Conservation (phyloP, 202 grass and related monocot species). For the Dendrocalamus latiflorus region DNA sequence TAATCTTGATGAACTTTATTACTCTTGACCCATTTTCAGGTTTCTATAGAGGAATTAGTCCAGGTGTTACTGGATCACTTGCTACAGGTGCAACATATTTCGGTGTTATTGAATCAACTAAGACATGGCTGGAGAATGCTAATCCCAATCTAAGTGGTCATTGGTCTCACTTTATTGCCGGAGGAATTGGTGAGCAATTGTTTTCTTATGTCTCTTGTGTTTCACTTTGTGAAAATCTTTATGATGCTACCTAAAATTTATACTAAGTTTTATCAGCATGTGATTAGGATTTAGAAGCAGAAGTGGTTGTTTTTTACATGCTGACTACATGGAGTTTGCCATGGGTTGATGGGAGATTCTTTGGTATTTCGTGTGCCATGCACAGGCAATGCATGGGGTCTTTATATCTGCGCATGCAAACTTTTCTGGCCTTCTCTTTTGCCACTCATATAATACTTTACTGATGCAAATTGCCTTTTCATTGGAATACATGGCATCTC, state of each 20-base stretch:
- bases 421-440: not conserved
- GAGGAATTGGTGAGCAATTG: too few relatives aligned
- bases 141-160: too few relatives aligned
- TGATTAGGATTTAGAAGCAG: not conserved
- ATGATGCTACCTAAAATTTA: not conserved
- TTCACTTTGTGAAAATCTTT: not conserved
- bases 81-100: too few relatives aligned
- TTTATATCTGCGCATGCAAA: not conserved
- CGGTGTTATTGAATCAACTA: too few relatives aligned
- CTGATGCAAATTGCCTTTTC: too few relatives aligned
- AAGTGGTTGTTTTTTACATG: not conserved
- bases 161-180: too few relatives aligned
- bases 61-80: too few relatives aligned
- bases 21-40: slow-evolving; percentile 40
- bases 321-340: not conserved
- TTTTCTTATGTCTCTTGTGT: too few relatives aligned
- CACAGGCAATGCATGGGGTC: not conserved
- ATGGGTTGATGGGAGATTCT: not conserved
- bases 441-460: not conserved
- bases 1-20: not conserved
- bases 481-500: slow-evolving; percentile 17
- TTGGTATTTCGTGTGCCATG: not conserved
- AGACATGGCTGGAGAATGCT: too few relatives aligned
- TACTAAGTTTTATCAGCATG: not conserved
- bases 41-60: slow-evolving; percentile 86